Conservation (phyloP, 2,329 filamentous ascomycete species). For the Colletotrichum camelliae region DNA sequence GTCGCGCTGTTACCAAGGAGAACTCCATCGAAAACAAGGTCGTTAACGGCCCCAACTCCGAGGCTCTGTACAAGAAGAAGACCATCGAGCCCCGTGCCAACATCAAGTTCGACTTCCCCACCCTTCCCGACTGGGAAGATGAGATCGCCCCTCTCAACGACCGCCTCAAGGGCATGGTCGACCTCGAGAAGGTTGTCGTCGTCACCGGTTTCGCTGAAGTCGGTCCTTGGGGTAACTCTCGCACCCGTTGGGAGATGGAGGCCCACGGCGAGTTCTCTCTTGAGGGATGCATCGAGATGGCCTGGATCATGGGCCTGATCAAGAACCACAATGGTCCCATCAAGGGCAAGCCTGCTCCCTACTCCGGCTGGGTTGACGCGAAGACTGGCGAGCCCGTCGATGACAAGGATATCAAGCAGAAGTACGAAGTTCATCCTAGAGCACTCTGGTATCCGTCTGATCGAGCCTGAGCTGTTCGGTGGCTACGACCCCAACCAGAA, state of each 20-base stretch:
- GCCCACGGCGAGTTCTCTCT: conserved; percentile 95
- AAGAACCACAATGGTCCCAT: conserved; percentile 97
- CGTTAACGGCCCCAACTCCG: conserved; percentile 91
- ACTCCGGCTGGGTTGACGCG: conserved; percentile 94
- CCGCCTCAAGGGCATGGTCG: conserved; percentile 95
- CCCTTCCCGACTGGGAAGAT: conserved; percentile 86
- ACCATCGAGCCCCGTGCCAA: conserved; percentile 93
- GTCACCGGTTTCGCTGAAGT: conserved; percentile 96
- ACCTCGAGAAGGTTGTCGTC: conserved; percentile 96
- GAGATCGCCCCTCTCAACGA: conserved; percentile 90
- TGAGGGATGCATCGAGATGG: conserved; percentile 98
- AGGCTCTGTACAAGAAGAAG: conserved; percentile 94
- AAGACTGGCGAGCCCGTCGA: conserved; percentile 96
- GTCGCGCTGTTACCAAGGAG: conserved; percentile 93
- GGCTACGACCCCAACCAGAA: conserved; percentile 99
- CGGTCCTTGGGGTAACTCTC: conserved; percentile 97
- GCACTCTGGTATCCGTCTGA: conserved; percentile 95
- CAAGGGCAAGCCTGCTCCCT: conserved; percentile 81
- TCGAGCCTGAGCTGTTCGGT: conserved; percentile 95
- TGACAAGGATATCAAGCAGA: conserved; percentile 96
- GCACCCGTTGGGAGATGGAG: conserved; percentile 99
- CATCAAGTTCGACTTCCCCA: conserved; percentile 96
- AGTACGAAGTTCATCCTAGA: conserved; percentile 97
- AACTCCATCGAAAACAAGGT: conserved; percentile 96
- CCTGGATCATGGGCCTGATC: conserved; percentile 99